phyloP scores from a whole-genome alignment of 257 asterid species.

The Penstemon eatonii region DNA sequence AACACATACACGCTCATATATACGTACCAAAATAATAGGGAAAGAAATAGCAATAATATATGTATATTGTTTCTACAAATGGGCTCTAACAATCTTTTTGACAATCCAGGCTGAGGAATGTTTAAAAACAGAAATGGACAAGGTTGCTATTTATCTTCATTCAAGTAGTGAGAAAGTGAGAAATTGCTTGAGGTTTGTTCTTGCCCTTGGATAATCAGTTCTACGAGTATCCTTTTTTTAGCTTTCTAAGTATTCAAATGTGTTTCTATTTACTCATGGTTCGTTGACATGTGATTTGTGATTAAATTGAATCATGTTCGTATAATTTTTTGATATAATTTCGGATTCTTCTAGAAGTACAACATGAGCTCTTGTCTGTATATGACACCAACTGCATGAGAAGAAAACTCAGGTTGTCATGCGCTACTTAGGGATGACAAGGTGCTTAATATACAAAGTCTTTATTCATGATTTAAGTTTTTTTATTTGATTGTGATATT shows the following conservation, averaged over 20 bases:
- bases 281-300: not conserved
- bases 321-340: not conserved
- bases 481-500: conserved; percentile 2
- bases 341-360: conserved; percentile 44
- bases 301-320: conserved; percentile 1
- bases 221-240: conserved; percentile 11
- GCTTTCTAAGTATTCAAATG: not conserved
- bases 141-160: conserved; percentile 61
- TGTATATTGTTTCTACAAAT: not conserved
- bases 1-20: conserved; percentile 7
- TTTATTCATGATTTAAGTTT: conserved; percentile 9
- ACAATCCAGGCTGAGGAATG: conserved; percentile 59
- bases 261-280: not conserved
- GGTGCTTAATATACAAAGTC: conserved; percentile 38
- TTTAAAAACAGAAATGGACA: conserved; percentile 53
- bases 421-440: conserved; percentile 90
- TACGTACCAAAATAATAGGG: conserved; percentile 6
- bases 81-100: conserved; percentile 21
- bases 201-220: conserved; percentile 27
- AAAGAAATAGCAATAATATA: conserved; percentile 1
- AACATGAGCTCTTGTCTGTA: conserved; percentile 57
- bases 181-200: conserved; percentile 62
- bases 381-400: conserved; percentile 65
- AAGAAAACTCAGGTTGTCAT: conserved; percentile 93
- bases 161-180: conserved; percentile 58